Conservation (phyloP, 2,329 filamentous ascomycete genomes). For the Cladosporium oxysporum region DNA sequence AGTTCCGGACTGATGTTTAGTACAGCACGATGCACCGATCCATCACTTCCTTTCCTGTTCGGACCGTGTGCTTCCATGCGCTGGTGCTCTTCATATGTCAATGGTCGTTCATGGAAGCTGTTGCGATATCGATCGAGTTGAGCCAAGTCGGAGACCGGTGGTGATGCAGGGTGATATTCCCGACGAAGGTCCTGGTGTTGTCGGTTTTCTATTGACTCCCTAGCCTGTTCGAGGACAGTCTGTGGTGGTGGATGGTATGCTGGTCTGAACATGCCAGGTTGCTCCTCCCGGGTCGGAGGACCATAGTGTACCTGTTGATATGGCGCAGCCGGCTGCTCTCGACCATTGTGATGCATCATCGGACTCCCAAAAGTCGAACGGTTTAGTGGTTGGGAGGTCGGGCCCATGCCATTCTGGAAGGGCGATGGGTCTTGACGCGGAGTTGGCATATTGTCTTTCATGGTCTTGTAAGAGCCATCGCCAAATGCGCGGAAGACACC, state of each 20-base stretch:
- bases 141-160: conserved; percentile 28
- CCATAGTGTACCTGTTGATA: conserved; percentile 29
- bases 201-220: conserved; percentile 35
- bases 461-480: conserved; percentile 17
- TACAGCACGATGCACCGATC: conserved; percentile 59
- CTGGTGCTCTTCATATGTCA: conserved; percentile 39
- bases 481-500: conserved; percentile 22
- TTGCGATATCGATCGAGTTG: conserved; percentile 28
- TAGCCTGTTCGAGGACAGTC: conserved; percentile 29
- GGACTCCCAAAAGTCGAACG: conserved; percentile 31
- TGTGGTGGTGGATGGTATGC: conserved; percentile 30
- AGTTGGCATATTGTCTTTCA: conserved; percentile 27
- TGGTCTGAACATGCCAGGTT: conserved; percentile 33
- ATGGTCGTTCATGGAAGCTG: conserved; percentile 41
- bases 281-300: conserved; percentile 35
- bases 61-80: conserved; percentile 52
- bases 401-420: conserved; percentile 29
- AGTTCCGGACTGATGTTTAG: conserved; percentile 73
- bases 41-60: conserved; percentile 35
- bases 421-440: conserved; percentile 28
- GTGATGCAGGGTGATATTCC: conserved; percentile 32
- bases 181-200: conserved; percentile 30
- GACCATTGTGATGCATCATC: conserved; percentile 31
- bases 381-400: conserved; percentile 33
- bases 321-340: conserved; percentile 25